A percentile compares a stretch with the other conserved stretches of the same genome.
Conservation (phyloP, 2,329 filamentous ascomycete genomes). For the Fusarium gaditjirri region DNA sequence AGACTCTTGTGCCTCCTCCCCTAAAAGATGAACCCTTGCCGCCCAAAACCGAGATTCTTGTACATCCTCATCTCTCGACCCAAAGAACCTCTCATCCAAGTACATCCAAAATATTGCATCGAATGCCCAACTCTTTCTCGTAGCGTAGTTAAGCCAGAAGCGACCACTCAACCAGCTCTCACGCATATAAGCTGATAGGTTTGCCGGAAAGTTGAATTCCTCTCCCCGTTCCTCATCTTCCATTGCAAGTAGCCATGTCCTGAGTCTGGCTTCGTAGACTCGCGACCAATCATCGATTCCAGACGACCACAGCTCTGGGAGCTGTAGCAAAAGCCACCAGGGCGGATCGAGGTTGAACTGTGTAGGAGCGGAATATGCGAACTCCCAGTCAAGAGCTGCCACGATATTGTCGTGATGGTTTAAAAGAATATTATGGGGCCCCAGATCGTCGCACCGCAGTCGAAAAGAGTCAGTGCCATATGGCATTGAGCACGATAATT, state of each 20-base stretch:
- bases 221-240: neutral
- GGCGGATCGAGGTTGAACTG: neutral
- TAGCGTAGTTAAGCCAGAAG: neutral
- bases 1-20: neutral
- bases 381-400: neutral
- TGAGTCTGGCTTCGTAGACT: neutral
- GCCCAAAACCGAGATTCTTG: neutral
- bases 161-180: neutral
- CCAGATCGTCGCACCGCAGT: conserved; percentile 51
- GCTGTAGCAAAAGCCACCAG: neutral
- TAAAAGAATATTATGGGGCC: conserved; percentile 2
- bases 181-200: neutral
- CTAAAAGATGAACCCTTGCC: neutral
- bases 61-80: neutral
- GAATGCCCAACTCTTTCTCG: neutral
- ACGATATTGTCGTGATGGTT: neutral
- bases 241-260: neutral
- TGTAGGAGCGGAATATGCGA: neutral
- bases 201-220: neutral
- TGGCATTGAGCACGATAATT: neutral
- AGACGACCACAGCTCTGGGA: neutral
- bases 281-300: neutral
- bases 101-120: neutral
- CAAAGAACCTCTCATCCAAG: neutral
- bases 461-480: conserved; percentile 13